Conservation (phyloP, 73 alveolate genomes). For the Tetrahymena malaccensis region DNA sequence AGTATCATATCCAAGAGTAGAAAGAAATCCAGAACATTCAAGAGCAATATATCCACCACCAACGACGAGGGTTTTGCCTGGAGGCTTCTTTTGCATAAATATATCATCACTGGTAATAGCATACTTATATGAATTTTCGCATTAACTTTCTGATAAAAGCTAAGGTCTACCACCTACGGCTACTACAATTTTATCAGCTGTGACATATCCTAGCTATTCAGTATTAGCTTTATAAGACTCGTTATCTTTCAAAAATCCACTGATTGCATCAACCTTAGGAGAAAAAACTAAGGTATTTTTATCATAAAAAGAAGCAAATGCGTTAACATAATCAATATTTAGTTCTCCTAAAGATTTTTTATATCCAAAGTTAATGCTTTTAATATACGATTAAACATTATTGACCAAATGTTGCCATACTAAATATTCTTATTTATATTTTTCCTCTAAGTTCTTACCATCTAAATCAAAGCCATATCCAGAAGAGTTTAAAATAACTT, state of each 20-base stretch:
- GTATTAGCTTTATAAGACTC: neutral
- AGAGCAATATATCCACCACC: conserved; percentile 94
- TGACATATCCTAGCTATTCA: neutral
- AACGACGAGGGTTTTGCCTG: conserved; percentile 76
- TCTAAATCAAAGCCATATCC: conserved; percentile 38
- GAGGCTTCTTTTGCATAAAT: conserved; percentile 75
- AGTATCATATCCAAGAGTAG: conserved; percentile 62
- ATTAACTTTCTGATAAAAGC: neutral
- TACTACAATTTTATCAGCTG: conserved; percentile 16
- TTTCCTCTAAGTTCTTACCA: conserved; percentile 17
- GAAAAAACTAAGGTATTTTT: conserved; percentile 51
- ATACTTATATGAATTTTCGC: conserved; percentile 25
- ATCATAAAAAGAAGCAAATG: conserved; percentile 57
- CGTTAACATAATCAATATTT: conserved; percentile 46
- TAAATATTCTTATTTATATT: conserved; percentile 19
- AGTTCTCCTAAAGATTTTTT: conserved; percentile 31
- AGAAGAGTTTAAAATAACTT: conserved; percentile 39
- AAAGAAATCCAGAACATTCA: conserved; percentile 67
- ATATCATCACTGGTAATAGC: conserved; percentile 85
- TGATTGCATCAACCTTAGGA: neutral
- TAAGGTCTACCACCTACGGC: conserved; percentile 37
- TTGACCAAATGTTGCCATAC: conserved; percentile 48
- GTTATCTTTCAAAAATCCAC: neutral
- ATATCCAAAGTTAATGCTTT: conserved; percentile 59
- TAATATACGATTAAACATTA: conserved; percentile 47